These are phyloP conservation scores for Fusarium gaditjirri DNA, from an alignment of 2,329 filamentous ascomycete species.

Conservation along the genomic window DNA sequence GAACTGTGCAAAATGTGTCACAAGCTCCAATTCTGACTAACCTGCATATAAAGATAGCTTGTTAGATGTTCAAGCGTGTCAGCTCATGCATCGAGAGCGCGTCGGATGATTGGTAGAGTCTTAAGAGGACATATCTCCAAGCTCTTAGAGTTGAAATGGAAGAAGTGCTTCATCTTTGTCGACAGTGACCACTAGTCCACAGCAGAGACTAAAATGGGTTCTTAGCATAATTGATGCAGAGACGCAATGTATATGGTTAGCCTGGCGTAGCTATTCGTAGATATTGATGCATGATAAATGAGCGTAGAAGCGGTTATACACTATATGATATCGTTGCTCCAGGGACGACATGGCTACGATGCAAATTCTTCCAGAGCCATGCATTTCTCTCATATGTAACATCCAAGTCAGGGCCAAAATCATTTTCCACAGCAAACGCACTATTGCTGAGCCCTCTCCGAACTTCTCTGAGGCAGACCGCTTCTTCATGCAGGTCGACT, in stretches of 20 bases:
- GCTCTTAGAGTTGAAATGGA: background rate
- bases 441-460: background rate
- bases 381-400: slow-evolving; percentile 18
- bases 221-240: background rate
- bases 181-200: background rate
- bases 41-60: background rate
- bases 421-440: slow-evolving; percentile 5
- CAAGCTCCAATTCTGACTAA: background rate
- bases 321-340: slow-evolving; percentile 4
- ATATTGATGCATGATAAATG: background rate
- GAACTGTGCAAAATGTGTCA: background rate
- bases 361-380: slow-evolving; percentile 15
- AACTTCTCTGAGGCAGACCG: background rate
- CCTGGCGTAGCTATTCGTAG: background rate
- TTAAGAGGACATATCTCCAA: background rate
- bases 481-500: slow-evolving; percentile 7
- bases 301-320: background rate
- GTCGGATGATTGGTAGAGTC: background rate
- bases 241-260: background rate
- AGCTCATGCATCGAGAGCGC: background rate
- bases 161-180: background rate
- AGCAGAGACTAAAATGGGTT: background rate
- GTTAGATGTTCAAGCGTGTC: background rate
- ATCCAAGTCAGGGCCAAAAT: slow-evolving; percentile 8
- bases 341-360: slow-evolving; percentile 2